phyloP scores from a whole-genome alignment of 2,329 filamentous ascomycete genomes.

The Geosmithia flava region DNA sequence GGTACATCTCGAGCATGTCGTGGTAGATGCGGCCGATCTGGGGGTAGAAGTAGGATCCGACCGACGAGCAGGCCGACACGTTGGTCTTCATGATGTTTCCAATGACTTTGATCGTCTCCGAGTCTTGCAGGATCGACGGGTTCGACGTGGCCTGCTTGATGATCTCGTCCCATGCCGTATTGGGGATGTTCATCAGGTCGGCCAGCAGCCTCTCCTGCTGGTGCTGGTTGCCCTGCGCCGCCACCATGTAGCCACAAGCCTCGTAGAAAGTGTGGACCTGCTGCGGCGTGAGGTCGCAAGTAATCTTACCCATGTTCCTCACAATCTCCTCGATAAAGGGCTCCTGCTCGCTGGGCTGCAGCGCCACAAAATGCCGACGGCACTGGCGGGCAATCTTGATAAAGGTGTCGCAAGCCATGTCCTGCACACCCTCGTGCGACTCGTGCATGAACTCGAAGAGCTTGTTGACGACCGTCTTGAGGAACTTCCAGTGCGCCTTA shows the following conservation, averaged over 20 bases:
- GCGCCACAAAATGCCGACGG: conserved; percentile 89
- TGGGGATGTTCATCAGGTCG: conserved; percentile 88
- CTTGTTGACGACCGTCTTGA: conserved; percentile 99
- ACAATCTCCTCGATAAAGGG: conserved; percentile 99
- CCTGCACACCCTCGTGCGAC: conserved; percentile 96
- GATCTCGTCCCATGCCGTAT: conserved; percentile 89
- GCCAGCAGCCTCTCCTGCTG: conserved; percentile 84
- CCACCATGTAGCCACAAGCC: conserved; percentile 98
- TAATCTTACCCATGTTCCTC: conserved; percentile 89
- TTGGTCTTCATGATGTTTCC: conserved; percentile 99
- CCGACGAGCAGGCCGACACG: conserved; percentile 93
- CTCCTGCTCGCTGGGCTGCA: conserved; percentile 88
- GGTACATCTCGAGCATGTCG: conserved; percentile 99
- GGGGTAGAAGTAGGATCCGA: conserved; percentile 94
- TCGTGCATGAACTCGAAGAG: conserved; percentile 99
- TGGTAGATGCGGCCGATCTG: conserved; percentile 96
- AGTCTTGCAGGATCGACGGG: conserved; percentile 76
- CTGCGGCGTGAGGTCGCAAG: conserved; percentile 85
- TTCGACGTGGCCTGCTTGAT: conserved; percentile 79
- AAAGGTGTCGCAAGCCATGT: conserved; percentile 99
- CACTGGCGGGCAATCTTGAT: conserved; percentile 99
- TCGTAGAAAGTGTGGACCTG: conserved; percentile 99
- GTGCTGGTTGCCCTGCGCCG: conserved; percentile 88
- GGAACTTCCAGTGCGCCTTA: conserved; percentile 99
- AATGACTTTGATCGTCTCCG: conserved; percentile 94